These are phyloP conservation scores for Tolypocladium inflatum DNA, from an alignment of 2,329 filamentous ascomycete species.

Conservation along the genomic window DNA sequence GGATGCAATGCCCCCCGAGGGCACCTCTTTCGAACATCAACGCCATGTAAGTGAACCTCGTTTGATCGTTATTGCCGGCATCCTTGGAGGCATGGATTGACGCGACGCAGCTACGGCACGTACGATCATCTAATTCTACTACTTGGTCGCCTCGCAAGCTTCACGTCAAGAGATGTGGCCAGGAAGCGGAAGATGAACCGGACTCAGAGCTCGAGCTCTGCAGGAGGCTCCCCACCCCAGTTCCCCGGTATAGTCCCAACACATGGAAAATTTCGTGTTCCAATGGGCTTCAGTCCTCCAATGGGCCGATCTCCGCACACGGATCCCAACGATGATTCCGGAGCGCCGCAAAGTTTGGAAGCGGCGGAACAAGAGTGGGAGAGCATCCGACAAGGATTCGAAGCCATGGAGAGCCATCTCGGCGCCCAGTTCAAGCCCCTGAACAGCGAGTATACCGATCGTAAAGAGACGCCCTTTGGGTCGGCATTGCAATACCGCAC, in stretches of 20 bases:
- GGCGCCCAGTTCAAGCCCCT: constrained; percentile 71
- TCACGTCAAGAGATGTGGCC: constrained; percentile 64
- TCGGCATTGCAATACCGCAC: constrained; percentile 72
- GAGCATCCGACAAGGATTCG: constrained; percentile 61
- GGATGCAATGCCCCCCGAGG: constrained; percentile 82
- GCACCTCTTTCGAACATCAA: constrained; percentile 68
- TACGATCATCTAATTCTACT: constrained; percentile 82
- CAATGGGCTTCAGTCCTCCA: constrained; percentile 45
- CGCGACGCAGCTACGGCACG: constrained; percentile 61
- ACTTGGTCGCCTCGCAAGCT: constrained; percentile 69
- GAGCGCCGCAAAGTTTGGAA: constrained; percentile 55
- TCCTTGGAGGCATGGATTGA: constrained; percentile 12
- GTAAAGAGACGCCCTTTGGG: constrained; percentile 66
- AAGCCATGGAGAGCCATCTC: constrained; percentile 54
- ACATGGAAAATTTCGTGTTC: constrained; percentile 37
- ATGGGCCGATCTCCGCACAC: constrained; percentile 31
- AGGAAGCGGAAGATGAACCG: constrained; percentile 60
- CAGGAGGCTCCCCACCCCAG: constrained; percentile 27
- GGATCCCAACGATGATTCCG: constrained; percentile 38
- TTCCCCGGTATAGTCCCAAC: constrained; percentile 49
- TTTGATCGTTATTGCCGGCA: background rate
- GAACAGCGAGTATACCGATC: constrained; percentile 54
- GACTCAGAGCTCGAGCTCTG: constrained; percentile 17
- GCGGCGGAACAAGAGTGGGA: constrained; percentile 73
- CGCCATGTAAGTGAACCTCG: constrained; percentile 46